Base-by-base conservation (phyloP, 371 early-diverging fungal species). In the Blakeslea trispora region DNA sequence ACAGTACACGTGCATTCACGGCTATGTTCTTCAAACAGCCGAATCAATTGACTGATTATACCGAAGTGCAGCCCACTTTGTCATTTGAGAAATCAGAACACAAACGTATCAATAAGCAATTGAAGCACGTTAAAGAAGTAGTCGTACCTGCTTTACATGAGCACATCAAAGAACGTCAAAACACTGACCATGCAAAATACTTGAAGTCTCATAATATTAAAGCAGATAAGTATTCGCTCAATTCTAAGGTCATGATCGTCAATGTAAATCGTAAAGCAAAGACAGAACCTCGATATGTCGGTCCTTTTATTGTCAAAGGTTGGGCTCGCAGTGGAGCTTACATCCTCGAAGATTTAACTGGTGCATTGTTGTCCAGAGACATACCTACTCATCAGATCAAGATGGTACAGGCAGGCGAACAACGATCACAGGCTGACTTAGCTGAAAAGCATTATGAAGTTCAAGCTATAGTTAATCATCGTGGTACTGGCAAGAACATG, bases 321-420 rank as follows among this genome's bases (percentile, higher is more conserved):
- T 28, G 8, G 3, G 28, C 37, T n/a, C 35, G 35, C 3, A 34
- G 40, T 18, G 34, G 40, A 19, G 21, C 18, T 46, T 48, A 48
- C 34, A 42, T 32, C 5, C 14, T 56, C 10, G 21, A 3, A 1
- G 56, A 48, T 41, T 13, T 21, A 17, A 32, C 48, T 13, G 23
- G 22, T 24, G 19, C 45, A 4, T 24, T 55, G 15, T 14, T 55
- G 28, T 41, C 56, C 14, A 21, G 57, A 1, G 43, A 56, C 43
- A 34, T 56, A 1, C 50, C 57, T 43, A 56, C 57, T 4, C 53
- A 52, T 9, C 50, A 50, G 32, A 48, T 48, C n/a, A 48, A 35
- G 8, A 14, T 48, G 18, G 5, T 48, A 17, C 14, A 31, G 7
- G n/a, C 32, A 28, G 28, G 28, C 0, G 24, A 35, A 6, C 13